Base-by-base conservation (phyloP, 1,284 basidiomycete genomes). In the Papiliotrema fonsecae region DNA sequence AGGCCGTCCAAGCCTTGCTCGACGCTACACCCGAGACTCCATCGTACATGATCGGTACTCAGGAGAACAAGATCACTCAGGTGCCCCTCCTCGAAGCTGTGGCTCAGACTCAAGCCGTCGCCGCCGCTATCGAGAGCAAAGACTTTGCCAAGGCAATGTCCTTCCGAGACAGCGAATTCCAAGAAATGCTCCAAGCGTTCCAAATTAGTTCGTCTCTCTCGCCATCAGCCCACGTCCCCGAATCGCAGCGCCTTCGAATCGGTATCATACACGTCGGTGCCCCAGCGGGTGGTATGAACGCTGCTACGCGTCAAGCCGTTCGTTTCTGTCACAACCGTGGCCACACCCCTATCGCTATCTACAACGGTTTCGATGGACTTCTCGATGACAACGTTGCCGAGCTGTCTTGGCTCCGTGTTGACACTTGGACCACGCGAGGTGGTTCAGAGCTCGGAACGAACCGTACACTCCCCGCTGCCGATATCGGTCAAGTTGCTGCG, bases 381-480 rank as follows among this genome's bases (percentile, higher is more conserved):
- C 81, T 97, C 21, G 88, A 97, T 52, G 91, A 93, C 75, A 85
- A 86, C 60, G 77, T 97, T 34, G 78, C 82, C 55, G 84, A 88
- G 61, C 81, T 94, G 22, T 84, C 86, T n/a, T 98, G 94, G 96
- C 82, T 98, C 22, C 87, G 89, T 24, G 96, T 98, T 42, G 96
- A 99, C 72, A 85, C 85, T 49, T 98, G 94, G 96, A 88, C 87
- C 65, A 84, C 87, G 21, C 86, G 93, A 30, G 94, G 96, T 55
- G 96, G 96, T n/a, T 97, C 92, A 35, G 96, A 99, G 72, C 84
- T 98, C 19, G 94, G 94, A 32, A 97, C 94, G 27, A 98, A 97
- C 76, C 88, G 94, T 47, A 80, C 82, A 10, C 77, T 93, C 26
- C 94, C 94, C 16, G 85, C 85, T 43, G 76, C 83, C 46, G 90